A percentile compares a stretch with the other conserved stretches of the same genome.
Evolutionary conservation across 306 rosid genomes (phyloP).

Genomic region (Carpinus fangiana): DNA sequence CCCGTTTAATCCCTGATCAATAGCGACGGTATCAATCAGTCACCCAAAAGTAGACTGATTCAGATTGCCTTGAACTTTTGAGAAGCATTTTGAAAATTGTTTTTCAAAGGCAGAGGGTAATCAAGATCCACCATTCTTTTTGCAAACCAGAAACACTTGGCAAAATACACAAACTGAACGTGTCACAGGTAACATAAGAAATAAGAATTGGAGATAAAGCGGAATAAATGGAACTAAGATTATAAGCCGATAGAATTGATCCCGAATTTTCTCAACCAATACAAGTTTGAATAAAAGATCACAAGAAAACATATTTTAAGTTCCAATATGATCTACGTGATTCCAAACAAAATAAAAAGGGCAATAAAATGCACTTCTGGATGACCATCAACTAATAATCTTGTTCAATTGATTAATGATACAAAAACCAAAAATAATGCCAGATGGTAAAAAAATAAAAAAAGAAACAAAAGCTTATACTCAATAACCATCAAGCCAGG

Average conservation of each 20-base stretch:
- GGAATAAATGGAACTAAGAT: conserved; percentile 24
- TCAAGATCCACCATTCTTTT: too few species aligned
- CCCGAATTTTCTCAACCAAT: conserved; percentile 19
- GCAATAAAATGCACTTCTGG: conserved; percentile 23
- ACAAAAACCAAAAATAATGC: conserved; percentile 39
- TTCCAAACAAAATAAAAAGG: conserved; percentile 12
- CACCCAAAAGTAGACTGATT: too few species aligned
- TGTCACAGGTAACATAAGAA: background rate
- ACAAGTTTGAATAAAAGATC: conserved; percentile 24
- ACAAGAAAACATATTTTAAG: conserved; percentile 7
- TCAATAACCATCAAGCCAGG: conserved; percentile 1
- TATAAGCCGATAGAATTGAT: conserved; percentile 8
- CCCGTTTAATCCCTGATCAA: too few species aligned
- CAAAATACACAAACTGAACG: too few species aligned
- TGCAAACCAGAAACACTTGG: too few species aligned
- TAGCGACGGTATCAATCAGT: too few species aligned
- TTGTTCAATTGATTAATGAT: conserved; percentile 29
- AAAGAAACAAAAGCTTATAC: background rate
- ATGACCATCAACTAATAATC: conserved; percentile 43
- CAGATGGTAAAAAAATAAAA: conserved; percentile 17
- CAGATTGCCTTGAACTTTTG: too few species aligned
- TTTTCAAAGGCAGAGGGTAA: too few species aligned
- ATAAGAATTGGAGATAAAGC: conserved; percentile 17
- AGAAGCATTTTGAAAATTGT: too few species aligned
- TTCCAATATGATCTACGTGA: conserved; percentile 21